Evolutionary conservation across 371 early-diverging fungal genomes (phyloP), one percentile per base, ranked within the genome.

Genomic region (Mortierella sp.): DNA sequence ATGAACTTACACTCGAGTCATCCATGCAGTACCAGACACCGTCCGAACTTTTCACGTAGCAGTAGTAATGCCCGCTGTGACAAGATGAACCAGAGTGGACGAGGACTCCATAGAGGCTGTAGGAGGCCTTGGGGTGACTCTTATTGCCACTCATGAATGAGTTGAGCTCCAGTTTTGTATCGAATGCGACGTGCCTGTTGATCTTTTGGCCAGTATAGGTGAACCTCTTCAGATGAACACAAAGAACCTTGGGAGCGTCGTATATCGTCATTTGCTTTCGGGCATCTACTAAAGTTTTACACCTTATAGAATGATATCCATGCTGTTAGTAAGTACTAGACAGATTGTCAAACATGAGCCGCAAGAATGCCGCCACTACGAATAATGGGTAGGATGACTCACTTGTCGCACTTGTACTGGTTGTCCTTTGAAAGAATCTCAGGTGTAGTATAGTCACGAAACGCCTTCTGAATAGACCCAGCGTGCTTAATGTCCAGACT

Each of bases 1-100:
- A 28, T 17, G 65, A 68, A 53, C 81, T 80, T 63, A 93, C 93
- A 44, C 63, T 67, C 37, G 86, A 85, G 78, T 96, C 96, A 77
- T 96, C 89, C 90, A 93, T 92, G 21, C 80, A 73, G 59, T 90
- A 91, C 94, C 93, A 94, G 14, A 83, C 67, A 8, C 92, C 93
- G 48, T 87, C 83, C 0, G 93, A 81, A 6, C 83, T 83, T 73
- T 90, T 91, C 40, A 94, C 91, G 78, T 85, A 96, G 29, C 91
- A 84, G 61, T 86, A 90, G 80, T 93, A 95, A 71, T 92, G 95
- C 14, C 96, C 96, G 29, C 91, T 90, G 51, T 89, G 82, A 57
- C 90, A 89, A 0, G 90, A 80, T 28, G 80, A 60, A 7, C 96
- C 96, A 1, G 89, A 77, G 60, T 96, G 96, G 1, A 92, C 92